These are phyloP conservation scores for Blastocystis sp. DNA, from an alignment of 352 stramenopile genomes.

Conservation along the genomic window DNA sequence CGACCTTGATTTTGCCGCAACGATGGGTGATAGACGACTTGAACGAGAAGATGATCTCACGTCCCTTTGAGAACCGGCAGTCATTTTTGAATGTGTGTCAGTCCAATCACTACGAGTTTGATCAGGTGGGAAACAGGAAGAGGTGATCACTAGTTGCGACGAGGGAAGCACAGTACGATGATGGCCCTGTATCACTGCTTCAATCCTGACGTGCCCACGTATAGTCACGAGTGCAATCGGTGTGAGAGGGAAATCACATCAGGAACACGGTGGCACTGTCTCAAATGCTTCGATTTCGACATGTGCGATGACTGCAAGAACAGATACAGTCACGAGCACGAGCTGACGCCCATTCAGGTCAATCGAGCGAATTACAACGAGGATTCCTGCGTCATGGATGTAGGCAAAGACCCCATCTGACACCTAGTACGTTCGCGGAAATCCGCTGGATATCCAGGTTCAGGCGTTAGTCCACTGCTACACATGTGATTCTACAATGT, in stretches of 20 bases:
- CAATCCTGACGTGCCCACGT: slow-evolving; percentile 72
- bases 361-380: neutral
- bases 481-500: neutral
- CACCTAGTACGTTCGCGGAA: neutral
- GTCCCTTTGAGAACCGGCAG: slow-evolving; percentile 37
- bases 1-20: neutral
- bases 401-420: neutral
- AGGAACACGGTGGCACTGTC: slow-evolving; percentile 79
- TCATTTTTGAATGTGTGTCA: slow-evolving; percentile 45
- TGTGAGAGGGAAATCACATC: slow-evolving; percentile 75
- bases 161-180: slow-evolving; percentile 98
- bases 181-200: slow-evolving; percentile 97
- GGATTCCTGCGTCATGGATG: neutral
- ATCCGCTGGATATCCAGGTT: neutral
- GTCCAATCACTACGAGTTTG: slow-evolving; percentile 96
- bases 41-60: slow-evolving; percentile 65
- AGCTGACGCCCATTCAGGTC: slow-evolving; percentile 56
- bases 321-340: slow-evolving; percentile 67
- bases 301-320: slow-evolving; percentile 76
- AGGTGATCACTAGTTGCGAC: slow-evolving; percentile 70
- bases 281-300: slow-evolving; percentile 78
- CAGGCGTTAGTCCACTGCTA: slow-evolving; percentile 17
- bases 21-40: slow-evolving; percentile 65
- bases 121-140: slow-evolving; percentile 68
- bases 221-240: slow-evolving; percentile 68